phyloP scores from a whole-genome alignment of 2,329 filamentous ascomycete genomes.

The Amauroascus verrucosus region DNA sequence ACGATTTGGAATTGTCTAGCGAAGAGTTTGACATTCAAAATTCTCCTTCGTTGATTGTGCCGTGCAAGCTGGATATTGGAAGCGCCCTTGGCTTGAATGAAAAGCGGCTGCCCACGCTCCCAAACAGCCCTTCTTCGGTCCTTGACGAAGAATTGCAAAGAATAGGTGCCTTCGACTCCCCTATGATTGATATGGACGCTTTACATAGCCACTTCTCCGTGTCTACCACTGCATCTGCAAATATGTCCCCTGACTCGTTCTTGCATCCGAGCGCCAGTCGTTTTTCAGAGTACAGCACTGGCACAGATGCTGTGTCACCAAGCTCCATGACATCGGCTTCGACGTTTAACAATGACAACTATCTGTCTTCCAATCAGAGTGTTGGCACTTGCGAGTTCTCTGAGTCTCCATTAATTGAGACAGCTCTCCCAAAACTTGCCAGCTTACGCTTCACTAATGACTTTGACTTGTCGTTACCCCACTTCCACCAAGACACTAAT shows the following conservation, averaged over 20 bases:
- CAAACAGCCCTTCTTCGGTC: slow-evolving; percentile 39
- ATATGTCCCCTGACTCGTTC: slow-evolving; percentile 21
- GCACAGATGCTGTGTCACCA: slow-evolving; percentile 28
- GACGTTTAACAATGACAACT: slow-evolving; percentile 23
- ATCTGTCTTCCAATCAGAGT: slow-evolving; percentile 2
- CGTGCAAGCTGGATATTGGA: slow-evolving; percentile 16
- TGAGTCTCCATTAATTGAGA: not conserved
- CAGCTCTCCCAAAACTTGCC: not conserved
- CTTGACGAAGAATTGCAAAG: slow-evolving; percentile 29
- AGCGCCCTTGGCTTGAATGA: slow-evolving; percentile 22
- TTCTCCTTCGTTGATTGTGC: slow-evolving; percentile 5
- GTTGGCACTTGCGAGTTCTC: not conserved
- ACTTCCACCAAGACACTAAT: not conserved
- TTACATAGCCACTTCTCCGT: slow-evolving; percentile 37
- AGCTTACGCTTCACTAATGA: slow-evolving; percentile 3
- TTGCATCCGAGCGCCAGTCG: slow-evolving; percentile 26
- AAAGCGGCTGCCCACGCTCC: slow-evolving; percentile 38
- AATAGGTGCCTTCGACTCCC: not conserved
- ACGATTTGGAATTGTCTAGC: not conserved
- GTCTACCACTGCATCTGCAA: slow-evolving; percentile 27
- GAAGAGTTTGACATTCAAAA: not conserved
- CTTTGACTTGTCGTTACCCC: not conserved
- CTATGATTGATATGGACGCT: slow-evolving; percentile 25
- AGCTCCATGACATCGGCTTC: slow-evolving; percentile 30
- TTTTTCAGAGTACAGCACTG: slow-evolving; percentile 35